These are phyloP conservation scores for Serendipita vermifera DNA, from an alignment of 768 basidiomycete species.

Conservation along the genomic window DNA sequence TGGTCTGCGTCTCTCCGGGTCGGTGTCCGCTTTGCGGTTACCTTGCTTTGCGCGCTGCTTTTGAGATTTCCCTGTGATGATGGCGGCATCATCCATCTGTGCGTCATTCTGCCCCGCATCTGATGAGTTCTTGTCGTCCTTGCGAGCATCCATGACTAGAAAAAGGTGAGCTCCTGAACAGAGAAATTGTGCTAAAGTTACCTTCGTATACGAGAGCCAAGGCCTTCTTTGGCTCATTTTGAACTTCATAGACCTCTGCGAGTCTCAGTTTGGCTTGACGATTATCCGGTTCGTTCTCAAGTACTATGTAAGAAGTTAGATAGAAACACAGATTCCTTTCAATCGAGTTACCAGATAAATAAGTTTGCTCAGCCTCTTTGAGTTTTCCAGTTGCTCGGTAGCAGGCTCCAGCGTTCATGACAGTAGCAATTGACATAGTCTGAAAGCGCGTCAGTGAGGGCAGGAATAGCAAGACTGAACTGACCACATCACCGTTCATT, in stretches of 20 bases:
- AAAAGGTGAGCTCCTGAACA: background rate
- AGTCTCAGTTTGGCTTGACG: slow-evolving; percentile 81
- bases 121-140: background rate
- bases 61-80: background rate
- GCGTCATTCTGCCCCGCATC: slow-evolving; percentile 14
- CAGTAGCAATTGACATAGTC: background rate
- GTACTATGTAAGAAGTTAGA: background rate
- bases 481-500: slow-evolving; percentile 58
- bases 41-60: slow-evolving; percentile 21
- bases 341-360: slow-evolving; percentile 53
- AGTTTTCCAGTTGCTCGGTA: slow-evolving; percentile 62
- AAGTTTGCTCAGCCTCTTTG: slow-evolving; percentile 66
- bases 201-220: slow-evolving; percentile 77
- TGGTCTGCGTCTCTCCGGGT: slow-evolving; percentile 21
- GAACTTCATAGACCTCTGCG: slow-evolving; percentile 78
- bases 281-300: slow-evolving; percentile 45
- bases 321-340: background rate
- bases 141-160: slow-evolving; percentile 28
- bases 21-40: slow-evolving; percentile 31
- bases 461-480: slow-evolving; percentile 17
- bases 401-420: slow-evolving; percentile 71
- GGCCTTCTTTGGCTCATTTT: slow-evolving; percentile 67
- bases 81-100: slow-evolving; percentile 13
- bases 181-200: slow-evolving; percentile 21
- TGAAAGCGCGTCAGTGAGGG: background rate